phyloP scores from a whole-genome alignment of 1,284 basidiomycete genomes.

The Ceratobasidium theobromae region DNA sequence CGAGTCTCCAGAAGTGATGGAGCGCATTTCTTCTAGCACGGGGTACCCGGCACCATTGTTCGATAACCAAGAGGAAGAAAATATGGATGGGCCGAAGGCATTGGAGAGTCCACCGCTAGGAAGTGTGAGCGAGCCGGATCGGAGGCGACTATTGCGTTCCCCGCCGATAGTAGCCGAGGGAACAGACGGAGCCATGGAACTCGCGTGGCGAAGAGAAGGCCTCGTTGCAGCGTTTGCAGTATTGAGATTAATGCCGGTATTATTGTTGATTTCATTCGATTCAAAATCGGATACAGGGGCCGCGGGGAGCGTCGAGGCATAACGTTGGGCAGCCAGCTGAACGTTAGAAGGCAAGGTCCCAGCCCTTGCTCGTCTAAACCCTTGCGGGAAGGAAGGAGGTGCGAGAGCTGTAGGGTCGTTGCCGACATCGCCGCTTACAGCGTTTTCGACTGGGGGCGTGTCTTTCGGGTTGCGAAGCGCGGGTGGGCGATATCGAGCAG shows the following conservation, averaged over 20 bases:
- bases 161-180: slow-evolving; percentile 42
- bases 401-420: slow-evolving; percentile 28
- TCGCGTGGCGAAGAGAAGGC: slow-evolving; percentile 74
- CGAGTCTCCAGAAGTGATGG: slow-evolving; percentile 73
- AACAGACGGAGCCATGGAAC: slow-evolving; percentile 59
- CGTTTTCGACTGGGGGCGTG: slow-evolving; percentile 31
- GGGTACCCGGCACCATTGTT: slow-evolving; percentile 52
- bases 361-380: slow-evolving; percentile 80
- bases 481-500: slow-evolving; percentile 71
- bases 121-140: slow-evolving; percentile 85
- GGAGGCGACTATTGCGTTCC: slow-evolving; percentile 75
- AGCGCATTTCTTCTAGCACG: slow-evolving; percentile 74
- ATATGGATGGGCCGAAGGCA: slow-evolving; percentile 83
- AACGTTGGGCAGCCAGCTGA: slow-evolving; percentile 79
- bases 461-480: slow-evolving; percentile 56
- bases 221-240: slow-evolving; percentile 50
- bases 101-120: slow-evolving; percentile 72
- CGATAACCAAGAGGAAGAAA: slow-evolving; percentile 84
- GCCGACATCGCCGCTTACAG: slow-evolving; percentile 20
- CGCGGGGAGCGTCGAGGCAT: slow-evolving; percentile 62
- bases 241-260: slow-evolving; percentile 29
- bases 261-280: slow-evolving; percentile 32
- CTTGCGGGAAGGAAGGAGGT: slow-evolving; percentile 35
- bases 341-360: slow-evolving; percentile 87
- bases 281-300: slow-evolving; percentile 48